These are phyloP conservation scores for Arthroderma sp. DNA, from an alignment of 2,329 filamentous ascomycete genomes.

Conservation along the genomic window DNA sequence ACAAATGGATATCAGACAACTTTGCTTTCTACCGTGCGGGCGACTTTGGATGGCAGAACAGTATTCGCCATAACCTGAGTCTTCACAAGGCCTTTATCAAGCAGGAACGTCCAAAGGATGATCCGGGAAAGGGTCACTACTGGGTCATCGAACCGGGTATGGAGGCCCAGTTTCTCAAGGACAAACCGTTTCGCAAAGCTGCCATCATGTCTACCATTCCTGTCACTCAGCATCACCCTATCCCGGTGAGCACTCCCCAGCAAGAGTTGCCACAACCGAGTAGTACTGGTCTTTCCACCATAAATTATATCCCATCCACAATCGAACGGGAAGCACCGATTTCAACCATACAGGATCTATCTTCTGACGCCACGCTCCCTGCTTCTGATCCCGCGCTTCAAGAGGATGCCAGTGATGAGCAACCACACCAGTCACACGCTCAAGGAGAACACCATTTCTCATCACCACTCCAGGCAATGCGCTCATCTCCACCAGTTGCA, in stretches of 20 bases:
- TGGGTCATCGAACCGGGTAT: constrained; percentile 88
- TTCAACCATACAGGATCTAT: constrained; percentile 42
- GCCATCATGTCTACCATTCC: constrained; percentile 36
- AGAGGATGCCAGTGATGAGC: constrained; percentile 42
- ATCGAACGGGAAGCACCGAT: constrained; percentile 7
- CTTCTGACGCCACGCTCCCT: constrained; percentile 66
- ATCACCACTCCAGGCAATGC: constrained; percentile 48
- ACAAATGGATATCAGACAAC: constrained; percentile 98
- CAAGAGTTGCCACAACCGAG: constrained; percentile 12
- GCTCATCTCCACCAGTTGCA: constrained; percentile 80
- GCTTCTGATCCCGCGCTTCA: constrained; percentile 53
- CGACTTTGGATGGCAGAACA: constrained; percentile 95
- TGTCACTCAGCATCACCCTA: background rate
- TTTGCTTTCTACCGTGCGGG: constrained; percentile 76
- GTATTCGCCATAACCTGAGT: constrained; percentile 94
- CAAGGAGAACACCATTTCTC: constrained; percentile 20
- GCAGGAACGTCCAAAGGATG: constrained; percentile 89
- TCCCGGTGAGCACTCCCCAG: constrained; percentile 2
- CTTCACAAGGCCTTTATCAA: constrained; percentile 95
- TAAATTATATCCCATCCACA: constrained; percentile 10
- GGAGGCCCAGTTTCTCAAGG: constrained; percentile 79
- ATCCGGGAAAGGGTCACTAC: constrained; percentile 94
- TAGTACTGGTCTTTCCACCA: constrained; percentile 8
- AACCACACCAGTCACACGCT: constrained; percentile 17
- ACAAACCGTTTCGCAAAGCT: constrained; percentile 50